Evolutionary conservation across 164 flowering plant species (phyloP).

Genomic region (Liriodendron chinense): DNA sequence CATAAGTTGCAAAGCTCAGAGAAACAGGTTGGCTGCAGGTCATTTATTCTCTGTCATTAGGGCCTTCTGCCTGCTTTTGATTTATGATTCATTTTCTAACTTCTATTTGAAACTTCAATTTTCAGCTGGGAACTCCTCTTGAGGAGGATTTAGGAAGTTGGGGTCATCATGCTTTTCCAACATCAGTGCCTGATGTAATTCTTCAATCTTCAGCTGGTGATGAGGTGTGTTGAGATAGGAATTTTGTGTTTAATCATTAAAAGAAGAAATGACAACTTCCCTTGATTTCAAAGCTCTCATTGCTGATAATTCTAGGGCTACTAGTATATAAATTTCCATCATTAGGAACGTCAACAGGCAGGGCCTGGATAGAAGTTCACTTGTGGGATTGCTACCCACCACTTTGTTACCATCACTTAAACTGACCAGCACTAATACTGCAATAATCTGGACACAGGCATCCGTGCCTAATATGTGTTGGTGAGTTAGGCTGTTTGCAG

Average conservation of each 20-base stretch:
- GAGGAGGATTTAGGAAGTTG: constrained; percentile 92
- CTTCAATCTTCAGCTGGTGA: constrained; percentile 95
- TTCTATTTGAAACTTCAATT: not conserved
- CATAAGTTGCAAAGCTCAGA: constrained; percentile 60
- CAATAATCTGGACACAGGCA: too few species aligned
- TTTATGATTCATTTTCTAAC: not conserved
- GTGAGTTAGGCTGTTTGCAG: too few species aligned
- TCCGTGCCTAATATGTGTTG: too few species aligned
- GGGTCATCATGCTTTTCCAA: constrained; percentile 79
- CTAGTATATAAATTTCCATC: not conserved
- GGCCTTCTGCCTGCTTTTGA: not conserved
- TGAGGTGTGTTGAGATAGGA: constrained; percentile 47
- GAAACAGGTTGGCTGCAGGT: constrained; percentile 57
- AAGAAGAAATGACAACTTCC: not conserved
- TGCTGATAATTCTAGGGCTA: not conserved
- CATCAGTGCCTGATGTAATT: constrained; percentile 81
- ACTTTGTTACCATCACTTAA: too few species aligned
- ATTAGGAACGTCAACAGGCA: not conserved
- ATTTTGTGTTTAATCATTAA: not conserved
- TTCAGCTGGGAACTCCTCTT: constrained; percentile 77
- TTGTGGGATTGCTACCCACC: too few species aligned
- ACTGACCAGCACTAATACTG: too few species aligned
- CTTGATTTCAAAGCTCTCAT: not conserved
- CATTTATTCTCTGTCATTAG: not conserved
- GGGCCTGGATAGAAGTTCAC: not conserved